Percentiles rank a stretch among this genome's conserved stretches.
phyloP scores from a whole-genome alignment of 805 yeast species.

The Barnettozyma pratensis region DNA sequence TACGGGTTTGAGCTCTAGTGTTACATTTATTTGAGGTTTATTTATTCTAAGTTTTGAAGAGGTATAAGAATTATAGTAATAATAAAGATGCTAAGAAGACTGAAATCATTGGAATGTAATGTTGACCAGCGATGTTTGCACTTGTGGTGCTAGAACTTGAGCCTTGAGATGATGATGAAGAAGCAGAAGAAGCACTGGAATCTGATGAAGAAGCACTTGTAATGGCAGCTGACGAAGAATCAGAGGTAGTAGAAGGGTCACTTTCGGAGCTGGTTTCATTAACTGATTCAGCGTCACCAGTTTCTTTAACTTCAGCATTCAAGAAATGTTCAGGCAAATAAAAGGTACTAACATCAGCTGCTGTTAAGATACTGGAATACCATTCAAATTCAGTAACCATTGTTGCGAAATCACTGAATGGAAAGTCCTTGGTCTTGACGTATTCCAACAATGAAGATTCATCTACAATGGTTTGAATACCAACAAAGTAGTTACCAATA shows the following conservation, averaged over 20 bases:
- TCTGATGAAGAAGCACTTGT: not conserved
- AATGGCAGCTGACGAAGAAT: not conserved
- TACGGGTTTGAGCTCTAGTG: no score
- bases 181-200: not conserved
- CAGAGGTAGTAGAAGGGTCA: not conserved
- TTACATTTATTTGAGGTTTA: no score
- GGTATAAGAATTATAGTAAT: slow-evolving; percentile 1
- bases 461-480: slow-evolving; percentile 23
- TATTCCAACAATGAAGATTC: slow-evolving; percentile 24
- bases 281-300: not conserved
- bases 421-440: slow-evolving; percentile 27
- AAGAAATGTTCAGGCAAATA: slow-evolving; percentile 21
- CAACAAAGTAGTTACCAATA: slow-evolving; percentile 30
- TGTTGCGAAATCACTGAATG: slow-evolving; percentile 32
- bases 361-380: slow-evolving; percentile 14
- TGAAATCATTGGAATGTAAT: slow-evolving; percentile 11
- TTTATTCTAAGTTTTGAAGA: not conserved
- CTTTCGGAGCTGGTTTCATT: not conserved
- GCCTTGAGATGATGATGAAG: slow-evolving; percentile 3
- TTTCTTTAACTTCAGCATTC: slow-evolving; percentile 2
- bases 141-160: not conserved
- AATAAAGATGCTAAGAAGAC: slow-evolving; percentile 9
- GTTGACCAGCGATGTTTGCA: slow-evolving; percentile 5
- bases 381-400: slow-evolving; percentile 27
- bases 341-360: slow-evolving; percentile 18